phyloP scores from a whole-genome alignment of 1,139 yeast species.

The Diutina sp. region DNA sequence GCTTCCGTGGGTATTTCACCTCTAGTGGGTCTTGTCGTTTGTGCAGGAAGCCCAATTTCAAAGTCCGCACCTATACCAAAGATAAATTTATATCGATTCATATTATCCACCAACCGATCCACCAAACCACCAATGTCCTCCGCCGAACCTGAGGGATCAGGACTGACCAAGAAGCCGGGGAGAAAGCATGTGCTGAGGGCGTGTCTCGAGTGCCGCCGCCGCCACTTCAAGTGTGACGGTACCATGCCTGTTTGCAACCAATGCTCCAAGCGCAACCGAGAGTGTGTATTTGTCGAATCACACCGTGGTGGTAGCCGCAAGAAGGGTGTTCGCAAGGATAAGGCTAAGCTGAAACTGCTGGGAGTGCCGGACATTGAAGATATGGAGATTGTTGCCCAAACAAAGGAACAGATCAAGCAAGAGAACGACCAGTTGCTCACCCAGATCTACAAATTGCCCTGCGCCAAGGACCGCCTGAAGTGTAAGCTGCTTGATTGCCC shows the following conservation, averaged over 20 bases:
- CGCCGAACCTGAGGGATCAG: not conserved
- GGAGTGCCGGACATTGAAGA: constrained; percentile 8
- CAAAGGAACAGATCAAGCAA: not conserved
- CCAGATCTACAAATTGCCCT: not conserved
- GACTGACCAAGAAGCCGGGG: not conserved
- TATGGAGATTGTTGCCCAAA: not conserved
- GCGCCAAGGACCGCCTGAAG: not conserved
- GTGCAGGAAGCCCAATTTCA: not conserved
- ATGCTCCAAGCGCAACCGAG: constrained; percentile 18
- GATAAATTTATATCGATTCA: not conserved
- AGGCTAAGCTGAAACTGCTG: not conserved
- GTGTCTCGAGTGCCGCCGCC: constrained; percentile 34
- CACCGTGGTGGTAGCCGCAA: constrained; percentile 39
- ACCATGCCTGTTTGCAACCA: constrained; percentile 28
- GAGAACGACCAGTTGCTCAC: not conserved
- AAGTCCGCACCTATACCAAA: not conserved
- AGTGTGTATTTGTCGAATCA: constrained; percentile 33
- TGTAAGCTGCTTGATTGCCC: not conserved
- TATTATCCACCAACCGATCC: not conserved
- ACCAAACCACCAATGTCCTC: not conserved
- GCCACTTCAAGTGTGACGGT: constrained; percentile 38
- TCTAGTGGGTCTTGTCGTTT: not conserved
- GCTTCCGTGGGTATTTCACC: too few species aligned
- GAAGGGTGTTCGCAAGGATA: constrained; percentile 22
- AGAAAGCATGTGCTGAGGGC: constrained; percentile 19